Base-by-base conservation (phyloP, 1,284 basidiomycete species). In the Ceratobasidium sp. region DNA sequence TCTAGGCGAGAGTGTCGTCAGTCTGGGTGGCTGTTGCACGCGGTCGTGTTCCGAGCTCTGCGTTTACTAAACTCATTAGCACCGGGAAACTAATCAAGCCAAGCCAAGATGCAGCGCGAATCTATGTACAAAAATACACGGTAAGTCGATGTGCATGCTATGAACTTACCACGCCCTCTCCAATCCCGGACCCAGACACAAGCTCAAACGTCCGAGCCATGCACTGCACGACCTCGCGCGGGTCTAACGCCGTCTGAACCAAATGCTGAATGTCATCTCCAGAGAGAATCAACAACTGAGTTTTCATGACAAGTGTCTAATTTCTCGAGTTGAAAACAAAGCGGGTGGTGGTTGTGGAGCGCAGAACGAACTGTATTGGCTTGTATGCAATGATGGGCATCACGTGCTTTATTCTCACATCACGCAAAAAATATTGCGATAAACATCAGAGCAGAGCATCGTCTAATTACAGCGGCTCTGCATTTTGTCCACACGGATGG, bases 1-100 rank as follows among this genome's bases (percentile, higher is more conserved):
- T 53, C 84, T 83, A 14, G 79, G 76, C 74, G 84, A 72, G 27
- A 72, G 37, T 1, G 68, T 72, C 7, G 68, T 61, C 31, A 72
- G 34, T 11, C 68, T 39, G 16, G 68, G 68, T 19, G 68, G 68
- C 27, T 72, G 68, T 61, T 72, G 68, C 7, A 72, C 68, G 58
- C 68, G 68, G 19, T 72, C 68, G 43, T 72, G 56, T 72, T 72
- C 68, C 13, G 54, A 59, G 41, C 16, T 22, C 68, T 72, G 13
- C 22, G 37, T 4, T 4, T 34, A 37, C 7, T 22, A 24, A 62
- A 39, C 41, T 19, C 11, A 37, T 62, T 37, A 62, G 29, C 8
- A 37, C 41, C 24, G n/a, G n/a, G n/a, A n/a, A n/a, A n/a, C n/a
- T n/a, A n/a, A n/a, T n/a, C n/a, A n/a, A n/a, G n/a, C n/a, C n/a